Evolutionary conservation across 2,329 filamentous ascomycete genomes (phyloP).

Genomic region (Pseudocercospora musae): DNA sequence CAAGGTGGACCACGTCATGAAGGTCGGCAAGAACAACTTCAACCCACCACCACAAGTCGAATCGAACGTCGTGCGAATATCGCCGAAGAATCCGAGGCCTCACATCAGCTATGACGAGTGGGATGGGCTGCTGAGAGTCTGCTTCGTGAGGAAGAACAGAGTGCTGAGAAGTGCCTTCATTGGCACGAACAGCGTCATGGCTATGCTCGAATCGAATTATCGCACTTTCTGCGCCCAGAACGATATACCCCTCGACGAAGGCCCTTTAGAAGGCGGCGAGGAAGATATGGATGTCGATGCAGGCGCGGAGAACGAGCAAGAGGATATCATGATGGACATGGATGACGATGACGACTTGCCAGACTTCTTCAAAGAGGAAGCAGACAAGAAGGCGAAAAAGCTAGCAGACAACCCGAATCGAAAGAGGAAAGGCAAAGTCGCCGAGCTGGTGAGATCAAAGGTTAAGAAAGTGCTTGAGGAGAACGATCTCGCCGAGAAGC

Average conservation of each 20-base stretch:
- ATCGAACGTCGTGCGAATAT: conserved; percentile 82
- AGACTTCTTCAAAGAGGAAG: conserved; percentile 73
- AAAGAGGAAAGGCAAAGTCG: conserved; percentile 75
- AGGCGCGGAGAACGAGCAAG: conserved; percentile 41
- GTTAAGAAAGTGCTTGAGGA: conserved; percentile 80
- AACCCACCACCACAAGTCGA: conserved; percentile 92
- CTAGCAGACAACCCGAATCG: conserved; percentile 50
- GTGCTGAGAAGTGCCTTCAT: conserved; percentile 79
- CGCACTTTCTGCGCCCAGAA: conserved; percentile 86
- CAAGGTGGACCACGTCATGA: conserved; percentile 72
- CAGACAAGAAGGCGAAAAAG: conserved; percentile 55
- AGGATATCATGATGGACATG: conserved; percentile 51
- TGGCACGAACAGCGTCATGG: conserved; percentile 74
- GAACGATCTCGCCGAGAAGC: conserved; percentile 75
- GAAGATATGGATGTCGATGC: conserved; percentile 48
- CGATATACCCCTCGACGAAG: conserved; percentile 73
- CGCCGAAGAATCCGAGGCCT: conserved; percentile 80
- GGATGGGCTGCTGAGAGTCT: conserved; percentile 81
- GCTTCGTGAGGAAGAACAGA: conserved; percentile 87
- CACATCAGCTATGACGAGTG: conserved; percentile 93
- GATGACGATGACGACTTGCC: conserved; percentile 71
- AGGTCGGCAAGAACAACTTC: conserved; percentile 95
- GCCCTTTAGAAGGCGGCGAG: conserved; percentile 42
- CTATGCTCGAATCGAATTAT: conserved; percentile 84
- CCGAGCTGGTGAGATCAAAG: conserved; percentile 80